A percentile compares a stretch with the other conserved stretches of the same genome.
Evolutionary conservation across 2,329 filamentous ascomycete species (phyloP).

Genomic region (Colletotrichum trifolii): DNA sequence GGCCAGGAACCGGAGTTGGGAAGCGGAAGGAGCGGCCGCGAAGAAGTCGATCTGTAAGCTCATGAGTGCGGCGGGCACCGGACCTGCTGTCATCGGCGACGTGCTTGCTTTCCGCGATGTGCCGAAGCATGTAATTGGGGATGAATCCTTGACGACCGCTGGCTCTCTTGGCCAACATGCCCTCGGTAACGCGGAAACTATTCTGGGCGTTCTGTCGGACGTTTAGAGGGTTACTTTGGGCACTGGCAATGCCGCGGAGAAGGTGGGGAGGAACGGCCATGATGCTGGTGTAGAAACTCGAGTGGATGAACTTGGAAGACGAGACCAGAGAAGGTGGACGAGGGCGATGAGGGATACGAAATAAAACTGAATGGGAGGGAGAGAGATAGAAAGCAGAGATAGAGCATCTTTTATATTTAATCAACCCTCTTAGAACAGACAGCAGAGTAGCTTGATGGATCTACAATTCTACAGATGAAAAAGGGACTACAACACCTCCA

Average conservation of each 20-base stretch:
- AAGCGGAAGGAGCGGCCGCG: no score
- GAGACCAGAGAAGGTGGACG: background rate
- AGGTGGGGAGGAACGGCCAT: slow-evolving; percentile 58
- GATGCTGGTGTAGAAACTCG: slow-evolving; percentile 39
- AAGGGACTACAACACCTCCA: no score
- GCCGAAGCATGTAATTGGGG: slow-evolving; percentile 8
- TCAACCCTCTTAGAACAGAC: no score
- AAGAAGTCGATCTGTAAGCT: slow-evolving; percentile 41
- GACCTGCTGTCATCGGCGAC: slow-evolving; percentile 52
- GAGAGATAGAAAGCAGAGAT: background rate
- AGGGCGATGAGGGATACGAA: background rate
- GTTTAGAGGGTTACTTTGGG: slow-evolving; percentile 48
- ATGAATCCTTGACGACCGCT: slow-evolving; percentile 18
- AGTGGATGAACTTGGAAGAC: slow-evolving; percentile 34
- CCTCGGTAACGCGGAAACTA: slow-evolving; percentile 49
- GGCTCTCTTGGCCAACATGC: no score
- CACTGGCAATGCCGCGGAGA: slow-evolving; percentile 55
- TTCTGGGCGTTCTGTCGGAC: slow-evolving; percentile 50
- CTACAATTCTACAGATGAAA: no score
- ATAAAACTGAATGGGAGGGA: background rate
- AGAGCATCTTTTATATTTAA: no score
- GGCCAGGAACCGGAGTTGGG: no score
- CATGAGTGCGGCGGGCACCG: slow-evolving; percentile 51
- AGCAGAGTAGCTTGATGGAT: no score
- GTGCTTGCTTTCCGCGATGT: slow-evolving; percentile 31